Conservation (phyloP, 2,329 filamentous ascomycete genomes). For the Ilyonectria mors-panacis region DNA sequence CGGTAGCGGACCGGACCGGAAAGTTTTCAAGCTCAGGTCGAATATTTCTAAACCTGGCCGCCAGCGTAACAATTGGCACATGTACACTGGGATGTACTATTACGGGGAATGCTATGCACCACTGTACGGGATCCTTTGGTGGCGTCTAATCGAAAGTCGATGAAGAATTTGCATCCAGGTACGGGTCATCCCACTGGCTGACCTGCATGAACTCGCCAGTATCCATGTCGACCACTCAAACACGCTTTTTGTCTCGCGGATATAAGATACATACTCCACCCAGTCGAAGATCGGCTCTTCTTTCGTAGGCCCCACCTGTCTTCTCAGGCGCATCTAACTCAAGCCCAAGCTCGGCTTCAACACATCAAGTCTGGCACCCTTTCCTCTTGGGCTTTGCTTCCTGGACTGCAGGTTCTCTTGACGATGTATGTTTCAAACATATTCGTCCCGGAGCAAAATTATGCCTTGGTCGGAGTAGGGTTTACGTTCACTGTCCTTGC, state of each 20-base stretch:
- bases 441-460: constrained; percentile 8
- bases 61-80: background rate
- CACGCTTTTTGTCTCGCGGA: background rate
- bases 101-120: background rate
- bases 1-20: background rate
- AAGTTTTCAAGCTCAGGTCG: background rate
- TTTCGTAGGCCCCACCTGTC: background rate
- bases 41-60: background rate
- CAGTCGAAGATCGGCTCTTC: constrained; percentile 12
- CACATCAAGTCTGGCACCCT: background rate
- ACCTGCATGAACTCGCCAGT: background rate
- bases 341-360: background rate
- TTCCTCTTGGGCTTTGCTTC: background rate
- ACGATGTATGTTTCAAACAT: constrained; percentile 16
- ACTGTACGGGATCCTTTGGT: background rate
- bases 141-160: background rate
- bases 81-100: background rate
- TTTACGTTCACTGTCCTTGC: constrained; percentile 13
- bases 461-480: constrained; percentile 13
- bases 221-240: background rate
- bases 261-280: constrained; percentile 16
- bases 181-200: background rate
- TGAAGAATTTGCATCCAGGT: constrained; percentile 14
- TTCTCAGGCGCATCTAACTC: background rate
- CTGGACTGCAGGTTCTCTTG: background rate